Evolutionary conservation across 2,329 filamentous ascomycete species (phyloP).

Genomic region (Fonsecaea erecta): DNA sequence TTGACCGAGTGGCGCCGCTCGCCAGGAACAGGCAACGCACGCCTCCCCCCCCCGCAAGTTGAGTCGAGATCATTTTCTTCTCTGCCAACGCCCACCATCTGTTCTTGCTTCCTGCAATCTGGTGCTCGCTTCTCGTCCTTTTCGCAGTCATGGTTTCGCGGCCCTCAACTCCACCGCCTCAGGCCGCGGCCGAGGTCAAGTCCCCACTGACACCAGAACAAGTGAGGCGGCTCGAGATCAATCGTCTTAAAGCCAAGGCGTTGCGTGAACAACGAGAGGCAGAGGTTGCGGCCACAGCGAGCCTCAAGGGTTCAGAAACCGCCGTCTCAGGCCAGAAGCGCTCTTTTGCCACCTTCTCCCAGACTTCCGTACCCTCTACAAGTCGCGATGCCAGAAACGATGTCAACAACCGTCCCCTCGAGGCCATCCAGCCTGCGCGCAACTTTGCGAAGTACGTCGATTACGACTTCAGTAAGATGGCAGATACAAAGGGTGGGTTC

Average conservation of each 20-base stretch:
- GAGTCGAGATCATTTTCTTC: background rate
- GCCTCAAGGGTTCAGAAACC: conserved; percentile 49
- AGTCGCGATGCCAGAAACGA: conserved; percentile 68
- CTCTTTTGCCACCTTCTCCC: conserved; percentile 67
- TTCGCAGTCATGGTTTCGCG: conserved; percentile 40
- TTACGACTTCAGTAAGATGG: conserved; percentile 98
- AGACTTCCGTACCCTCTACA: conserved; percentile 60
- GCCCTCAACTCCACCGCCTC: conserved; percentile 53
- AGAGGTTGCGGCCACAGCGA: conserved; percentile 48
- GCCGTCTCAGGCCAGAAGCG: conserved; percentile 71
- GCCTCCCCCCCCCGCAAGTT: background rate
- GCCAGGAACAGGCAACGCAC: background rate
- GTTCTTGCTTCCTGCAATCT: background rate
- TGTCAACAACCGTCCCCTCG: conserved; percentile 45
- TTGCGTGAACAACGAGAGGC: conserved; percentile 74
- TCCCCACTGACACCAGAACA: conserved; percentile 65
- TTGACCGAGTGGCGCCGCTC: conserved; percentile 27
- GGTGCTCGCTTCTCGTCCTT: background rate
- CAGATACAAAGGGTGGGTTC: conserved; percentile 95
- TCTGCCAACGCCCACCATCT: background rate
- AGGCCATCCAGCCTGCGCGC: conserved; percentile 71
- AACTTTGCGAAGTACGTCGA: conserved; percentile 96
- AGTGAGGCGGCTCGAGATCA: conserved; percentile 75
- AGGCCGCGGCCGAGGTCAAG: conserved; percentile 43
- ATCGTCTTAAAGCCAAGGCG: conserved; percentile 85